Evolutionary conservation across 2,329 filamentous ascomycete species (phyloP).

Genomic region (Nakataea oryzae): DNA sequence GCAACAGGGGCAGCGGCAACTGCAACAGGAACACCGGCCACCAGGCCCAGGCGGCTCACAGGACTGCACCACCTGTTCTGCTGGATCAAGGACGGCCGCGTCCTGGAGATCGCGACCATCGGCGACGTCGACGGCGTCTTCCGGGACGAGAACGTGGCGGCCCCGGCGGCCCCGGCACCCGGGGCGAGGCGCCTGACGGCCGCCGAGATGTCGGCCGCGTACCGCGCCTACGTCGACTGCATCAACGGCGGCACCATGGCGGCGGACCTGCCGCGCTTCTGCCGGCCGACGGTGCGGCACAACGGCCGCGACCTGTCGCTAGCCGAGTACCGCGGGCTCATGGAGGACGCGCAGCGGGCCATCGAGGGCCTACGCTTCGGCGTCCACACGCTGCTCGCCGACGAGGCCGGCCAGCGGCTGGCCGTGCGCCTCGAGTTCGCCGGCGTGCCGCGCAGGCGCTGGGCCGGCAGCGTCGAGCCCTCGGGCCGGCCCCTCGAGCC

Average conservation of each 20-base stretch:
- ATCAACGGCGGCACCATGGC: constrained; percentile 18
- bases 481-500: constrained; percentile 11
- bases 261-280: constrained; percentile 14
- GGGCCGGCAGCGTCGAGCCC: constrained; percentile 15
- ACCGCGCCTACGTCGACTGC: constrained; percentile 18
- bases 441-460: constrained; percentile 16
- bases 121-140: constrained; percentile 1
- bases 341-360: constrained; percentile 16
- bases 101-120: constrained; percentile 2
- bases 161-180: neutral
- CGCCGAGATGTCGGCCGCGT: constrained; percentile 6
- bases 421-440: constrained; percentile 19
- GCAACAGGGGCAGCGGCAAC: too few species aligned
- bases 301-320: constrained; percentile 15
- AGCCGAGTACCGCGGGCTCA: constrained; percentile 16
- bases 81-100: constrained; percentile 2
- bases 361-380: constrained; percentile 17
- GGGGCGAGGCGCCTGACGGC: neutral
- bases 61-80: constrained; percentile 4
- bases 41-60: neutral
- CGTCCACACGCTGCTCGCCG: constrained; percentile 17
- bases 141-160: neutral
- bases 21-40: neutral
- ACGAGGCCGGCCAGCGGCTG: constrained; percentile 19
- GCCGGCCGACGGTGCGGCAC: constrained; percentile 16